Base-by-base conservation (phyloP, 176 grass and related monocot species). In the Bromus sterilis region DNA sequence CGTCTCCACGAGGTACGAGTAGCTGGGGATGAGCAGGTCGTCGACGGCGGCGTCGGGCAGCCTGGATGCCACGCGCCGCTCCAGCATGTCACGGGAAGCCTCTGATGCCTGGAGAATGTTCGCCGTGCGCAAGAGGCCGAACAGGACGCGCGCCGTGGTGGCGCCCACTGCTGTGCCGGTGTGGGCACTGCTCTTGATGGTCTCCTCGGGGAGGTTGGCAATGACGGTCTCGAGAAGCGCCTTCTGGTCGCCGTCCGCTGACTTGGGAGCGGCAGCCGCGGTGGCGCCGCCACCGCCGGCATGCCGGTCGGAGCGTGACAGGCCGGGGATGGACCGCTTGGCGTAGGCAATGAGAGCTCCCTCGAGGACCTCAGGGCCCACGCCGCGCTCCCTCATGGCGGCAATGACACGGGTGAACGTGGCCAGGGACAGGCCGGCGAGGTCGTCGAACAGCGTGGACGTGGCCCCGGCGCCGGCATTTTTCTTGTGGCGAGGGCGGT, bases 1-100 rank as follows among this genome's bases (percentile, higher is more conserved):
- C 83, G 97, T 99, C 83, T 96, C 97, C 46, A 93, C 91, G 9
- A 96, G 87, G 90, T 89, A 86, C n/a, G 97, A 99, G 82, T 99
- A 99, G 70, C 87, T 99, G 15, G 97, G 97, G 78, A 99, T 83
- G 56, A 99, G 82, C 74, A 99, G 88, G 86, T 99, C 97, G 56
- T 99, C 97, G 5, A 99, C 75, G 29, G 76, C 69, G 0, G 97
- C 93, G 64, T 91, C 82, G 10, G 94, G 91, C 2, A 96, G 80
- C 66, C 94, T 91, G 67, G 89, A 87, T 12, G 93, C 97, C 9
- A 92, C 81, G 69, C 89, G 92, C 35, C 85, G 83, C 85, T 99
- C 97, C 1, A 99, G 85, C 23, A 78, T 79, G 81, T 86, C 87
- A 59, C 91, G 88, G 62, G 88, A 88, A 33, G 66, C 74, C 56